phyloP scores from a whole-genome alignment of 148 eudicot species.

The Rheum nobile region DNA sequence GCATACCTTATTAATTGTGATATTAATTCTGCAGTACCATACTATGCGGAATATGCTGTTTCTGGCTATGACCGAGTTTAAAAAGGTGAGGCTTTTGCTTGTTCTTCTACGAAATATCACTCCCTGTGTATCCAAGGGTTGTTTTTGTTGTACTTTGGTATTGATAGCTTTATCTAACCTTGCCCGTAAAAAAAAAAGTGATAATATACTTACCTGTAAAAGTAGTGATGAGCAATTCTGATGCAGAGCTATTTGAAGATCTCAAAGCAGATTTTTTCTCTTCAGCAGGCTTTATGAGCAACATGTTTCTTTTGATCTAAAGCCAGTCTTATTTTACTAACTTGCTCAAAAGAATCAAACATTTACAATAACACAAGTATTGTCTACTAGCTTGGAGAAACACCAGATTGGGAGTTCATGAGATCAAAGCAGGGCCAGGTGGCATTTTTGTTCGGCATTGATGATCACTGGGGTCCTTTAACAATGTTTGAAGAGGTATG shows the following conservation, averaged over 20 bases:
- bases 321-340: not conserved
- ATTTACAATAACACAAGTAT: conserved; percentile 3
- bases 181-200: not conserved
- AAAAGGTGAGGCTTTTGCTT: conserved; percentile 32
- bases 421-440: conserved; percentile 45
- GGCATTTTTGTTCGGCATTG: conserved; percentile 61
- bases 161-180: not conserved
- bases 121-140: not conserved
- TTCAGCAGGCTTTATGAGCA: not conserved
- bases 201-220: not conserved
- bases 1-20: not conserved
- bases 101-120: not conserved
- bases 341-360: not conserved
- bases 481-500: conserved; percentile 67
- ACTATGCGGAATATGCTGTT: conserved; percentile 59
- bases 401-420: conserved; percentile 76
- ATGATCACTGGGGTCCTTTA: conserved; percentile 93
- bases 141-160: not conserved
- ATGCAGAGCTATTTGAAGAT: not conserved
- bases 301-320: not conserved
- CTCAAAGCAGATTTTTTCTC: not conserved
- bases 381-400: conserved; percentile 42
- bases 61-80: conserved; percentile 75
- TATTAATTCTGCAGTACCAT: conserved; percentile 47
- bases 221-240: not conserved